phyloP scores from a whole-genome alignment of 2,329 filamentous ascomycete species.

The Xylaria sp. region DNA sequence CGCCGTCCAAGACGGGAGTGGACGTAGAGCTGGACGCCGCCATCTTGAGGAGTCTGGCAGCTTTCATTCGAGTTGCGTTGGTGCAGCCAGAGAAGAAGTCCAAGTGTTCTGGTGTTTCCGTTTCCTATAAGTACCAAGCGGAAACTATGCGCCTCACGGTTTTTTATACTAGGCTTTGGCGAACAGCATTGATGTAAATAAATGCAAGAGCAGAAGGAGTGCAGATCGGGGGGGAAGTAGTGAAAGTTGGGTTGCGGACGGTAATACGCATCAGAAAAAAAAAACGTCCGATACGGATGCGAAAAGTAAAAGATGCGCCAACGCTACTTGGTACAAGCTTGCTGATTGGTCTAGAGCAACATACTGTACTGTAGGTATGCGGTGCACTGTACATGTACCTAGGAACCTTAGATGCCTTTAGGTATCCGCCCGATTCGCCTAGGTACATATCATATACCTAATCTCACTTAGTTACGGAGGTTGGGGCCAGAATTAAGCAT shows the following conservation, averaged over 20 bases:
- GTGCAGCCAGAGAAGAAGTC: not conserved
- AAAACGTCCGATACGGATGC: not conserved
- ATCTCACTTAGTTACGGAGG: no score
- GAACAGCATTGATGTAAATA: not conserved
- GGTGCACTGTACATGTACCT: no score
- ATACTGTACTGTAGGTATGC: no score
- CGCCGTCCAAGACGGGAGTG: slow-evolving; percentile 56
- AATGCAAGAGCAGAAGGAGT: not conserved
- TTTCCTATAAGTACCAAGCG: not conserved
- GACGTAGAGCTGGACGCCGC: slow-evolving; percentile 50
- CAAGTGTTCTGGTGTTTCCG: not conserved
- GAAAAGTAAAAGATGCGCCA: not conserved
- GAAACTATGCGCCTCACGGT: not conserved
- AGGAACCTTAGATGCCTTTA: no score
- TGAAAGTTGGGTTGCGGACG: not conserved
- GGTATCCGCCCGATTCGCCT: no score
- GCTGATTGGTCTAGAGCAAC: no score
- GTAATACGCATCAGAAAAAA: not conserved
- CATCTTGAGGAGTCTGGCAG: slow-evolving; percentile 52
- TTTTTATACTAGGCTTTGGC: not conserved
- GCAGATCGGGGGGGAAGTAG: not conserved
- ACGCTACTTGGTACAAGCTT: no score
- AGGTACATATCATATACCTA: no score
- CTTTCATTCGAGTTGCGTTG: slow-evolving; percentile 40
- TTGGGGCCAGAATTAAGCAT: no score